A percentile compares a stretch with the other conserved stretches of the same genome.
These are phyloP conservation scores for Steccherinum ochraceum DNA, from an alignment of 768 basidiomycete genomes.

Conservation along the genomic window DNA sequence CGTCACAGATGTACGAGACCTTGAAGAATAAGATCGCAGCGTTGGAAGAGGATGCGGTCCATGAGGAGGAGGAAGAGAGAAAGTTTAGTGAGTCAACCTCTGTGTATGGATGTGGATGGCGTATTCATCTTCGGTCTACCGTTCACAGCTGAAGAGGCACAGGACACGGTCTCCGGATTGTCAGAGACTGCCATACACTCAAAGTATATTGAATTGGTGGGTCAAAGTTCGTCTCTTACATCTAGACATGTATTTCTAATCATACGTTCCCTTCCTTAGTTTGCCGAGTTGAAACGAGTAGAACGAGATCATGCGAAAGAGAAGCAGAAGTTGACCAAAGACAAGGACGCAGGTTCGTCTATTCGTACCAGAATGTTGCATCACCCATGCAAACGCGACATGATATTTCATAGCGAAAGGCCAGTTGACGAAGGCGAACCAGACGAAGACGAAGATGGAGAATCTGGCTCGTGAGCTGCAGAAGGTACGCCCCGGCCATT, in stretches of 20 bases:
- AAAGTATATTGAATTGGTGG: constrained; percentile 85
- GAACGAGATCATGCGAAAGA: constrained; percentile 89
- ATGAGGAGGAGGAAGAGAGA: constrained; percentile 83
- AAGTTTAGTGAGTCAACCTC: constrained; percentile 52
- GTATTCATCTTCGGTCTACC: no score
- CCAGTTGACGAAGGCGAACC: constrained; percentile 82
- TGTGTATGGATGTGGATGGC: constrained; percentile 8
- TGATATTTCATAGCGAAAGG: constrained; percentile 56
- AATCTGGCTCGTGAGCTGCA: constrained; percentile 84
- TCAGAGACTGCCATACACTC: constrained; percentile 77
- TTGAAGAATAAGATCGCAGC: constrained; percentile 86
- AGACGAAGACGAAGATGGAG: constrained; percentile 87
- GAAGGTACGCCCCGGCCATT: constrained; percentile 46
- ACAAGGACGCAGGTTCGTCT: constrained; percentile 77
- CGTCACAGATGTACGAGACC: constrained; percentile 82
- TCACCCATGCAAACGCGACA: constrained; percentile 14
- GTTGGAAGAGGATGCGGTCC: constrained; percentile 80
- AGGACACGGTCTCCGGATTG: constrained; percentile 78
- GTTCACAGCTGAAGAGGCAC: constrained; percentile 74
- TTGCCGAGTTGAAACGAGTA: constrained; percentile 80
- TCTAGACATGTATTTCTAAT: not conserved
- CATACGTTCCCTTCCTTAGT: constrained; percentile 46
- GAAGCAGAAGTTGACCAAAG: constrained; percentile 85
- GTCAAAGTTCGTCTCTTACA: constrained; percentile 21
- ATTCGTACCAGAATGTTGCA: constrained; percentile 6